Percentiles rank a stretch among this genome's conserved stretches.
These are phyloP conservation scores for Thuidium tamariscinum DNA, from an alignment of 225 moss, liverwort and hornwort species.

Conservation along the genomic window DNA sequence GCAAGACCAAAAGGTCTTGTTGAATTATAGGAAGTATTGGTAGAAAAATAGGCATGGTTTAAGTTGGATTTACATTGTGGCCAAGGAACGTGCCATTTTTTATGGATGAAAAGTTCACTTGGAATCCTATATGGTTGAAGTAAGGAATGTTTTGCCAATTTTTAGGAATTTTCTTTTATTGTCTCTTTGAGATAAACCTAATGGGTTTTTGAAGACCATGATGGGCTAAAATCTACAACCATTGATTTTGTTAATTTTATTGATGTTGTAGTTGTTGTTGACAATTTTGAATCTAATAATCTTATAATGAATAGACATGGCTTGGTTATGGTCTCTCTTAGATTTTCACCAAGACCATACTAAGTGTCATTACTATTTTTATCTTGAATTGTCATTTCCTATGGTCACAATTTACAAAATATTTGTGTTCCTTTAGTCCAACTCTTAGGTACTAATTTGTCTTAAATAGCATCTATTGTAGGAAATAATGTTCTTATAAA, in stretches of 20 bases:
- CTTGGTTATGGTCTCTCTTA: rapidly evolving
- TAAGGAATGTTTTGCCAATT: neutral
- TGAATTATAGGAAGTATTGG: neutral
- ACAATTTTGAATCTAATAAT: neutral
- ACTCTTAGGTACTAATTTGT: rapidly evolving
- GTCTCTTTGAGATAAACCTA: neutral
- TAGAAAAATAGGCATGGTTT: rapidly evolving
- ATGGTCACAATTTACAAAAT: too few species aligned
- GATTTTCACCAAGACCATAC: neutral
- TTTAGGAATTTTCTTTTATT: neutral
- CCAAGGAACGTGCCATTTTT: neutral
- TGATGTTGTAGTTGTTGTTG: neutral
- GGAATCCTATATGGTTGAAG: neutral
- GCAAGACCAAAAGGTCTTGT: rapidly evolving
- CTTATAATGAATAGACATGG: too few species aligned
- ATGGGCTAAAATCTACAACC: rapidly evolving
- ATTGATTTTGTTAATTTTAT: neutral
- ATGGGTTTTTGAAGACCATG: neutral
- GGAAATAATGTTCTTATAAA: neutral
- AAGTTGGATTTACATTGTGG: neutral
- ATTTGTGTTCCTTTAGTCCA: rapidly evolving
- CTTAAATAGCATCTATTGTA: rapidly evolving
- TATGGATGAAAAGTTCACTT: neutral
- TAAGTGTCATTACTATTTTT: neutral
- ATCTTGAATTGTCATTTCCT: rapidly evolving